These are phyloP conservation scores for Ceratobasidium sp. DNA, from an alignment of 1,284 basidiomycete genomes.

Conservation along the genomic window DNA sequence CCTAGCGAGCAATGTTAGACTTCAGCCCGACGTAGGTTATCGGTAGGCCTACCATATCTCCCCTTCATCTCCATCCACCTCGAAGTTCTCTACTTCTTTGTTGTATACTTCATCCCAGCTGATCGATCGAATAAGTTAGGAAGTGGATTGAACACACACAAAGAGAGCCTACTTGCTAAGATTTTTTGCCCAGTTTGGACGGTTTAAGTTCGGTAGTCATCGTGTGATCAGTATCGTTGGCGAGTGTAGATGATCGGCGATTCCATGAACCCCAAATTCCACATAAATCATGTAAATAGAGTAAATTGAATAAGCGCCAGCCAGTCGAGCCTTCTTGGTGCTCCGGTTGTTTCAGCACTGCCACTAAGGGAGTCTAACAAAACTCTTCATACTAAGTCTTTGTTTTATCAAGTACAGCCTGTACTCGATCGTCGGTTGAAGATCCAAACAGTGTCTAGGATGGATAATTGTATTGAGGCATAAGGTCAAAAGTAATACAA, in stretches of 20 bases:
- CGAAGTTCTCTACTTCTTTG: conserved; percentile 79
- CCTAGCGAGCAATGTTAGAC: conserved; percentile 63
- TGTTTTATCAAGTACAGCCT: too few species aligned
- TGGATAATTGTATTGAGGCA: conserved; percentile 35
- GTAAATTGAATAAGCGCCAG: too few species aligned
- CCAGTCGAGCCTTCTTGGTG: too few species aligned
- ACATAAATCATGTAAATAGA: too few species aligned
- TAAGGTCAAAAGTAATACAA: conserved; percentile 34
- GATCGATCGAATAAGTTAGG: not conserved
- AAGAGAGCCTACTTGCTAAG: conserved; percentile 35
- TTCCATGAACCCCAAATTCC: not conserved
- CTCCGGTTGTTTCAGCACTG: too few species aligned
- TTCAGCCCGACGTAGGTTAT: not conserved
- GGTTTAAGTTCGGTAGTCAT: conserved; percentile 36
- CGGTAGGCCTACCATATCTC: conserved; percentile 77
- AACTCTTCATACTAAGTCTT: too few species aligned
- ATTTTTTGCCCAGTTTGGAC: conserved; percentile 33
- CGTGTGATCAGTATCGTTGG: not conserved
- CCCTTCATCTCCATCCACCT: conserved; percentile 84
- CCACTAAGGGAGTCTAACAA: too few species aligned
- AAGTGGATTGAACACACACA: not conserved
- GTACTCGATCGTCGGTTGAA: too few species aligned
- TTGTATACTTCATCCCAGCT: conserved; percentile 82
- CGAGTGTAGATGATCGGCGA: not conserved
- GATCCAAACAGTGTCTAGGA: too few species aligned